Conservation (phyloP, 2,329 filamentous ascomycete genomes). For the Phialophora tarda region DNA sequence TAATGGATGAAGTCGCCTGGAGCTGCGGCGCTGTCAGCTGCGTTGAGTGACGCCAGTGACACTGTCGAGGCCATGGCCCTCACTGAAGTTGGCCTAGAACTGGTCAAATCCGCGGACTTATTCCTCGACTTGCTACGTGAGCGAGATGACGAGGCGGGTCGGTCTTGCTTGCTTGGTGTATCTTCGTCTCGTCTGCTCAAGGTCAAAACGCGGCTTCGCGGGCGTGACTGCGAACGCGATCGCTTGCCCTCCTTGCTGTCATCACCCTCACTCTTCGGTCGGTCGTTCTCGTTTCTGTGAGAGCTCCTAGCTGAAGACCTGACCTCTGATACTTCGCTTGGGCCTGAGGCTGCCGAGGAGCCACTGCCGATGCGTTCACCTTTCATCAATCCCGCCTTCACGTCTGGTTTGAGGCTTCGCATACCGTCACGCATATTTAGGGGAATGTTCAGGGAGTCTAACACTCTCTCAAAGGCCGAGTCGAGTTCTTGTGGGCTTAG, state of each 20-base stretch:
- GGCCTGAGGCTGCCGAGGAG: constrained; percentile 55
- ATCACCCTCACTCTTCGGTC: constrained; percentile 48
- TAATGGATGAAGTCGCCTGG: constrained; percentile 88
- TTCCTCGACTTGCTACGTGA: constrained; percentile 56
- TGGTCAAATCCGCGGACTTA: constrained; percentile 72
- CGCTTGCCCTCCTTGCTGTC: constrained; percentile 52
- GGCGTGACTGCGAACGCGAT: constrained; percentile 54
- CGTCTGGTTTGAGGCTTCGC: constrained; percentile 82
- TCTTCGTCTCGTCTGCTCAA: constrained; percentile 68
- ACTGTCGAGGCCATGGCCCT: constrained; percentile 61
- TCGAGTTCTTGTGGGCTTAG: constrained; percentile 40
- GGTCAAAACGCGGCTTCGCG: constrained; percentile 78
- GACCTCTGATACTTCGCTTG: constrained; percentile 48
- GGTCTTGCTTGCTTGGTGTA: constrained; percentile 77
- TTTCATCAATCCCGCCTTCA: constrained; percentile 94
- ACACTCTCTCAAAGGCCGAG: constrained; percentile 45
- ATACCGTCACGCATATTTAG: constrained; percentile 94
- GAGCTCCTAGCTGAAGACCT: constrained; percentile 39
- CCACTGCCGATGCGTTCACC: constrained; percentile 78
- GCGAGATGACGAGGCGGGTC: constrained; percentile 57
- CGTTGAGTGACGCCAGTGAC: constrained; percentile 59
- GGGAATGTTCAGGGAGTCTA: constrained; percentile 90
- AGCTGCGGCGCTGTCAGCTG: constrained; percentile 72
- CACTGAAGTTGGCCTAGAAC: constrained; percentile 62
- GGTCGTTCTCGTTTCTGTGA: constrained; percentile 51